Percentiles rank a stretch among this genome's conserved stretches.
phyloP scores from a whole-genome alignment of 345 rosid genomes.

The Cardamine chenopodiifolia region DNA sequence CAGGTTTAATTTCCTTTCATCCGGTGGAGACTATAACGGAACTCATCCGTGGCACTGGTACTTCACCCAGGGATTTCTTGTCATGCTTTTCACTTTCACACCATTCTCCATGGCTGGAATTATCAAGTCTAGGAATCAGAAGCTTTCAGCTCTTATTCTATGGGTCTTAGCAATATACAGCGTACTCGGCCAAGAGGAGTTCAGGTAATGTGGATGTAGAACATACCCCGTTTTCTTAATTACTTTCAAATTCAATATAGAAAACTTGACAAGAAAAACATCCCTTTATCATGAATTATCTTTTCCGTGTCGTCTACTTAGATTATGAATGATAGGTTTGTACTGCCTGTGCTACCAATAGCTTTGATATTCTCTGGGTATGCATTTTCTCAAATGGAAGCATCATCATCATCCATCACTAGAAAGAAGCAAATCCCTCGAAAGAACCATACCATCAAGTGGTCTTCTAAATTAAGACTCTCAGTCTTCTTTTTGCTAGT shows the following conservation, averaged over 20 bases:
- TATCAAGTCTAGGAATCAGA: constrained; percentile 59
- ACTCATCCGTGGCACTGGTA: constrained; percentile 99
- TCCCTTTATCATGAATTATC: constrained; percentile 31
- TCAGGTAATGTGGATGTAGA: constrained; percentile 53
- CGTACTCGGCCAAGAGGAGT: constrained; percentile 89
- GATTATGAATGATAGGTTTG: constrained; percentile 68
- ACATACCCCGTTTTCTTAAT: neutral
- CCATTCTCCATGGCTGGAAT: constrained; percentile 71
- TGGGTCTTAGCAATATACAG: constrained; percentile 85
- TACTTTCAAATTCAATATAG: neutral
- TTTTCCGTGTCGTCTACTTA: constrained; percentile 42
- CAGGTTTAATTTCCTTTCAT: constrained; percentile 89
- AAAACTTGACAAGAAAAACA: neutral
- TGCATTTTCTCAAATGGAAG: constrained; percentile 60
- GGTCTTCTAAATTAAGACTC: constrained; percentile 51
- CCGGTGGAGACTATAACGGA: constrained; percentile 96
- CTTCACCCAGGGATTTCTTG: constrained; percentile 87
- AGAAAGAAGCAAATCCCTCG: constrained; percentile 47
- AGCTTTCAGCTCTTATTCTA: constrained; percentile 72
- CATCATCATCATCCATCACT: constrained; percentile 21
- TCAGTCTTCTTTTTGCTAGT: constrained; percentile 72
- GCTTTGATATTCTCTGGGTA: constrained; percentile 87
- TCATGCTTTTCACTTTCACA: constrained; percentile 82
- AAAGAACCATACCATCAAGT: constrained; percentile 35
- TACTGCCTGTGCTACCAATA: constrained; percentile 88